These are phyloP conservation scores for Chamaecrista fasciculata DNA, from an alignment of 306 rosid species.

Conservation along the genomic window DNA sequence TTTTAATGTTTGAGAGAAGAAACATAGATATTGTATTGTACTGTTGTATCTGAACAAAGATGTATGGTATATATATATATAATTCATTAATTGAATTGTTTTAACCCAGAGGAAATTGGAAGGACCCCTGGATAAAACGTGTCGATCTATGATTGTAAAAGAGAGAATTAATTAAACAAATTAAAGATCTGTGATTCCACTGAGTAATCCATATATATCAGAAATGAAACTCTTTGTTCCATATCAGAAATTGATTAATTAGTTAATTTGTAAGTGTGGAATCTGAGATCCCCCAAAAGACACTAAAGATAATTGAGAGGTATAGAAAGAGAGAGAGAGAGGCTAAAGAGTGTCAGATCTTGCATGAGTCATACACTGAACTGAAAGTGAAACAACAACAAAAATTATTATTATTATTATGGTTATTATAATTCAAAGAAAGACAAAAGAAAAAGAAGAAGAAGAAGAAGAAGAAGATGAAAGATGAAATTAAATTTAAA, in stretches of 20 bases:
- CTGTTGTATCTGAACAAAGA: conserved; percentile 42
- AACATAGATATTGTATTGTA: conserved; percentile 32
- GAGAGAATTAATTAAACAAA: background rate
- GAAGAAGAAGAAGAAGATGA: too few relatives aligned
- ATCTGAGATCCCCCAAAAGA: background rate
- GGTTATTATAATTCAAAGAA: background rate
- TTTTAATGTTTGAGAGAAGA: conserved; percentile 19
- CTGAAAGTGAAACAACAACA: conserved; percentile 29
- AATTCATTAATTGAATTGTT: conserved; percentile 5
- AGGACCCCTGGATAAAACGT: conserved; percentile 33
- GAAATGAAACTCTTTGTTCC: background rate
- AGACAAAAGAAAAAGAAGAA: background rate
- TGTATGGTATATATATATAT: too few relatives aligned
- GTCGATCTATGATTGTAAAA: conserved; percentile 41
- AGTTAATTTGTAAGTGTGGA: background rate
- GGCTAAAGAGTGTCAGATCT: conserved; percentile 25
- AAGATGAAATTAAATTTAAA: background rate
- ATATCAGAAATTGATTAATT: background rate
- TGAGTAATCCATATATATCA: background rate
- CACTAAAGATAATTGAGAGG: conserved; percentile 11
- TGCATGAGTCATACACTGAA: conserved; percentile 22
- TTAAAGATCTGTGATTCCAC: background rate
- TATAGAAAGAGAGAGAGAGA: background rate
- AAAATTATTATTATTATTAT: background rate
- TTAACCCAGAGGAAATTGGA: conserved; percentile 21